Base-by-base conservation (phyloP, 2,329 filamentous ascomycete genomes). In the Ceratocystis cacaofunesta region DNA sequence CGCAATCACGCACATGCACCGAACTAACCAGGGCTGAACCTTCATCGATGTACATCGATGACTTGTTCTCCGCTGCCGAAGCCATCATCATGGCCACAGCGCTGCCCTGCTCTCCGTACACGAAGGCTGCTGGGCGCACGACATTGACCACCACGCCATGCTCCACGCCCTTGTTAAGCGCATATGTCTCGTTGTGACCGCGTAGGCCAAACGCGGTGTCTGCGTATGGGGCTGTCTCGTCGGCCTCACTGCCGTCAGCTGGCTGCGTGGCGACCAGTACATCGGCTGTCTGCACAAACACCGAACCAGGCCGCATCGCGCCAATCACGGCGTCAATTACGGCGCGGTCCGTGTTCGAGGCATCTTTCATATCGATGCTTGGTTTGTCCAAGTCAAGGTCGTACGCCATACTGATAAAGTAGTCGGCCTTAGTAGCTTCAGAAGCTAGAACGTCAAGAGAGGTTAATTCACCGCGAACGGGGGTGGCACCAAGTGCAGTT, bases 1-100 rank as follows among this genome's bases (percentile, higher is more conserved):
- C 77, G 3, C 75, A 76, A 69, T 79, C 78, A 32, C 78, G 74
- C 1, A 79, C 74, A 66, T 80, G 74, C 15, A 77, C 73, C 0
- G 69, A 69, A 2, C 72, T 70, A 5, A 72, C 73, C n/a, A 68
- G 63, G 10, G 64, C 68, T 1, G 68, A 65, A 2, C 75, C 75
- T 6, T 70, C 70, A 57, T 72, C 69, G 68, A 77, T 65, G 64
- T 73, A 70, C 4, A 69, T 60, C 1, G 71, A 69, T 46, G 70
- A 69, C 4, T 75, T 74, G 28, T 68, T 69, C 57, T 70, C 64
- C 12, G 69, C 71, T 7, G 72, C 73, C 4, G 71, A 68, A 10
- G 67, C 19, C 70, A 75, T 73, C 65, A 76, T 72, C 64, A 74
- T 68, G n/a, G 66, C 62, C 28, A 77, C 70, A 30, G 73, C 73